Percentiles rank a stretch among this genome's conserved stretches.
Evolutionary conservation across 192 early-diverging fungal species (phyloP).

Genomic region (Linnemannia hyalina): DNA sequence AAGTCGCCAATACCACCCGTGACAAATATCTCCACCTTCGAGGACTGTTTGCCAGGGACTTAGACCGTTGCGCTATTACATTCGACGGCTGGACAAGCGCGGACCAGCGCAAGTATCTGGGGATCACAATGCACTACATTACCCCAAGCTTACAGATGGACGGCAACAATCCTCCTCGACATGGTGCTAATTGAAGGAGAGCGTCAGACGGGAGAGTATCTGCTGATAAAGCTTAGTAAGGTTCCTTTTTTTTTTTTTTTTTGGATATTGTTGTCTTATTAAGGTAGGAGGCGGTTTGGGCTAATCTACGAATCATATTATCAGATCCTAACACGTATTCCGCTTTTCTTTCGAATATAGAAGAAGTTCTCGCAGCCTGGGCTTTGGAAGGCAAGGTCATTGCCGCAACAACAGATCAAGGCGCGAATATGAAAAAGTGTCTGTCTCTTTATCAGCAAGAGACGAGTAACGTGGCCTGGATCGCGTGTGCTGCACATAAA

Average conservation of each 20-base stretch:
- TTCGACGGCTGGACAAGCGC: constrained; percentile 14
- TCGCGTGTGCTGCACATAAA: background rate
- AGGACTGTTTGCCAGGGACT: background rate
- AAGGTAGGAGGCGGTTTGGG: background rate
- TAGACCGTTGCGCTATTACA: constrained; percentile 8
- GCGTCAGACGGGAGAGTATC: background rate
- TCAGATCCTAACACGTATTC: background rate
- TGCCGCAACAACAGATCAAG: constrained; percentile 1
- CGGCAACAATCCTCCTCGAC: constrained; percentile 1
- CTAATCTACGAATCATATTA: background rate
- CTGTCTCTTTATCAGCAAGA: background rate
- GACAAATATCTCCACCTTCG: background rate
- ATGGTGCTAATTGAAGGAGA: constrained; percentile 5
- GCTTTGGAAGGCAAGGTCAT: background rate
- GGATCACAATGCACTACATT: constrained; percentile 12
- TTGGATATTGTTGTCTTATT: background rate
- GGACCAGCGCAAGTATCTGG: constrained; percentile 20
- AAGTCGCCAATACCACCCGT: background rate
- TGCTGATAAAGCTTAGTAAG: too few species aligned
- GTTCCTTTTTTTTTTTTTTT: background rate
- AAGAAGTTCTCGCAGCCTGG: background rate
- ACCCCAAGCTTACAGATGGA: background rate
- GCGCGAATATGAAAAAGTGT: background rate
- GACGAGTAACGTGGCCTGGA: background rate
- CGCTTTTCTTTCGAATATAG: background rate